These are phyloP conservation scores for Aspergillus wentii DNA, from an alignment of 495 filamentous ascomycete species.

Conservation along the genomic window DNA sequence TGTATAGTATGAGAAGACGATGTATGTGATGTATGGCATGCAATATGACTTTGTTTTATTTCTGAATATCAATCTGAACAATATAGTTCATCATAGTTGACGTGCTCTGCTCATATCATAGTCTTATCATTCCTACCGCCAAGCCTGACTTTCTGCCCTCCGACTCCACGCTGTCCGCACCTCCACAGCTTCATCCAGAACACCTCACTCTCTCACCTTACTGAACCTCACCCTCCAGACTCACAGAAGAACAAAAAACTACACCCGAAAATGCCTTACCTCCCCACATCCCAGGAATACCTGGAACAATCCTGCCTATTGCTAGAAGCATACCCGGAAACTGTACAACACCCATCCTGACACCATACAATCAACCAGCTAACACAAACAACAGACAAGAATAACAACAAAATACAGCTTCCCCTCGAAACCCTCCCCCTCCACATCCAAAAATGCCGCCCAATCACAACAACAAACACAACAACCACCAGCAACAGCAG, in stretches of 20 bases:
- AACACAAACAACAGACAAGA: slow-evolving; percentile 51
- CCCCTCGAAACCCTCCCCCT: slow-evolving; percentile 36
- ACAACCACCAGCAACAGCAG: slow-evolving; percentile 19
- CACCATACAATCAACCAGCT: slow-evolving; percentile 5
- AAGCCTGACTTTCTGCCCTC: too few relatives aligned
- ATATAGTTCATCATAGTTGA: too few relatives aligned
- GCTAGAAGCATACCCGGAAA: slow-evolving; percentile 58
- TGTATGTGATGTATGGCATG: background rate
- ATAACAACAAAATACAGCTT: slow-evolving; percentile 84
- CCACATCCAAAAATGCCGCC: slow-evolving; percentile 19
- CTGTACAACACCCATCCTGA: slow-evolving; percentile 36
- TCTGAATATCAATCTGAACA: too few relatives aligned
- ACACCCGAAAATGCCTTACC: slow-evolving; percentile 55
- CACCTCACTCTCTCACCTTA: background rate
- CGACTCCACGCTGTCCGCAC: too few relatives aligned
- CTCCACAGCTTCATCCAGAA: too few relatives aligned
- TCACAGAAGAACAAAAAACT: background rate
- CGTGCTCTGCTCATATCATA: too few relatives aligned
- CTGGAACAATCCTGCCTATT: slow-evolving; percentile 59
- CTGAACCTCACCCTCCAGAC: background rate
- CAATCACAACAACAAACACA: slow-evolving; percentile 14
- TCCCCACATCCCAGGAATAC: slow-evolving; percentile 56
- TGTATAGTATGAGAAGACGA: background rate
- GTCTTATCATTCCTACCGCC: too few relatives aligned
- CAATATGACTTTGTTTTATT: too few relatives aligned